Evolutionary conservation across 2,329 filamentous ascomycete genomes (phyloP), one percentile per base, ranked within the genome.

Genomic region (Coniochaeta sp.): DNA sequence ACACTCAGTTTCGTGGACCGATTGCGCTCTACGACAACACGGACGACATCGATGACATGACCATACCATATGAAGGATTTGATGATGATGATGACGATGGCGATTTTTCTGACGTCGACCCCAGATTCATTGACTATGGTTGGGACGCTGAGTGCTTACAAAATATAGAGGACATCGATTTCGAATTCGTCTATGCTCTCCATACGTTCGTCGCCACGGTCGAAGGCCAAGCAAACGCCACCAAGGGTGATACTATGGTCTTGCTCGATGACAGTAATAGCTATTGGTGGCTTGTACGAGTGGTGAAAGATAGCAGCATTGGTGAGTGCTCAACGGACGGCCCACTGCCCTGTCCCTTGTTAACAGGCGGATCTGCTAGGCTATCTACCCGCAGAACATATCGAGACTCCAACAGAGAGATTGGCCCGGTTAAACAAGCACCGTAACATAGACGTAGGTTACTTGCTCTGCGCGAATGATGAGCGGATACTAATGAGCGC

Each of bases 161-260:
- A 82, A 82, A 88, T 76, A 75, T 81, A 98, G 95, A 99, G 84
- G 95, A 99, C 71, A 99, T 99, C 76, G 95, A 99, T 81, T 98
- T 99, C 79, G 93, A 98, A 74, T 98, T 98, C 77, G 95, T 99
- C 63, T 99, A 99, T 77, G 95, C 95, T 31, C 81, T 99, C 61
- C 95, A 98, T 73, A 99, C 93, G 2, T 99, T 99, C 70, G 90
- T 97, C 65, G 95, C 95, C 31, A 98, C 95, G 0, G 95, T 99
- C 57, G 95, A 99, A 76, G 95, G 95, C 31, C 95, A 99, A 76
- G 95, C 95, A 64, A 99, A 98, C 79, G 95, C 95, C 62, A 96
- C 91, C 36, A 99, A 99, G 76, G 95, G 95, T 58, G 95, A 99
- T 71, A 98, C 93, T 16, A 99, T 99, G 95, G 93, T 98, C 59